A percentile compares a stretch with the other conserved stretches of the same genome.
Evolutionary conservation across 2,329 filamentous ascomycete species (phyloP).

Genomic region (Malbranchea zuffiana): DNA sequence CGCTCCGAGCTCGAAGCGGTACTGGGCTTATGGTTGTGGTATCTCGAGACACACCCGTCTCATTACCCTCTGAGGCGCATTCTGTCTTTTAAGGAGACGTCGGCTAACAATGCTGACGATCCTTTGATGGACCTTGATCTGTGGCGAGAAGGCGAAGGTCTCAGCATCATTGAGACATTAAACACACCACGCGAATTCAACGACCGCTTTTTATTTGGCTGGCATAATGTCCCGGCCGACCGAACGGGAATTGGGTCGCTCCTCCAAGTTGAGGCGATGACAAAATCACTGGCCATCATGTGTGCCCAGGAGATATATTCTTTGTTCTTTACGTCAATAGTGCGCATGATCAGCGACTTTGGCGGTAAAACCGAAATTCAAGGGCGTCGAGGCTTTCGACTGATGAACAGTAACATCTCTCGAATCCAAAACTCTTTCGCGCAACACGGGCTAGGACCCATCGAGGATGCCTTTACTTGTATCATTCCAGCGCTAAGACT

Average conservation of each 20-base stretch:
- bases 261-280: slow-evolving; percentile 18
- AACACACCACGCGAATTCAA: neutral
- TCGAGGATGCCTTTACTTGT: slow-evolving; percentile 26
- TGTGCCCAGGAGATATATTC: slow-evolving; percentile 26
- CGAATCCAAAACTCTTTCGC: slow-evolving; percentile 23
- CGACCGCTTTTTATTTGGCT: slow-evolving; percentile 3
- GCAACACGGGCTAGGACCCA: slow-evolving; percentile 17
- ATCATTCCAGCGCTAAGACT: slow-evolving; percentile 19
- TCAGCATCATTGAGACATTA: slow-evolving; percentile 13
- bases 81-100: no score
- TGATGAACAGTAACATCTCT: slow-evolving; percentile 14
- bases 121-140: slow-evolving; percentile 12
- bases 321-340: slow-evolving; percentile 11
- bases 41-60: no score
- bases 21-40: slow-evolving; percentile 26
- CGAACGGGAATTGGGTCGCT: slow-evolving; percentile 19
- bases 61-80: no score
- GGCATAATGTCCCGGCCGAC: slow-evolving; percentile 11
- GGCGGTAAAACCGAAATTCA: slow-evolving; percentile 11
- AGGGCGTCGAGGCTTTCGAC: slow-evolving; percentile 13
- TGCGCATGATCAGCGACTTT: slow-evolving; percentile 20
- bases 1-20: slow-evolving; percentile 23
- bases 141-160: slow-evolving; percentile 3
- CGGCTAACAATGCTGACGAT: no score
- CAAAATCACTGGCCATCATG: slow-evolving; percentile 20